These are phyloP conservation scores for Colletotrichum sp. DNA, from an alignment of 2,329 filamentous ascomycete genomes.

Conservation along the genomic window DNA sequence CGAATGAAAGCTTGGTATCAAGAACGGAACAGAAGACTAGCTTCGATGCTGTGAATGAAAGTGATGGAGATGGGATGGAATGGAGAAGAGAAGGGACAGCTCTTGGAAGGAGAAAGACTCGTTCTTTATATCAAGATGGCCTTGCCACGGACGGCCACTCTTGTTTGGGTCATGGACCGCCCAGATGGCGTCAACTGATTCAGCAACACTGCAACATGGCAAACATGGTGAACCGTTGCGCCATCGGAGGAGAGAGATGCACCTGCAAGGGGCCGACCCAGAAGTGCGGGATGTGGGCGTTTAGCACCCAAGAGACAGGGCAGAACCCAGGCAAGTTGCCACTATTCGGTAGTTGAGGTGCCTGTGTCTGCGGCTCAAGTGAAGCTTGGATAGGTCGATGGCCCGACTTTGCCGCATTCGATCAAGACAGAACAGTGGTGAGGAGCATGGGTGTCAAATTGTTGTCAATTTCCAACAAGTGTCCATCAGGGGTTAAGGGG, in stretches of 20 bases:
- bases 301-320: not conserved
- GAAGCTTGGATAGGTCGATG: not conserved
- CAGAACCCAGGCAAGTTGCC: not conserved
- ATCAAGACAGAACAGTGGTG: not conserved
- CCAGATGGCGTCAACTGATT: constrained; percentile 4
- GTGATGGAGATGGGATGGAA: constrained; percentile 3
- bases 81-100: not conserved
- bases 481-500: not conserved
- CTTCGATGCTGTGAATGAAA: constrained; percentile 18
- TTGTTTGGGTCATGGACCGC: not conserved
- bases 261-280: not conserved
- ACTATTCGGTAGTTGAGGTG: constrained; percentile 5
- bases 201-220: not conserved
- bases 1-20: not conserved
- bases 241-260: constrained; percentile 4
- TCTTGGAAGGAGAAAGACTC: not conserved
- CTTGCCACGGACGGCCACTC: not conserved
- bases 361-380: not conserved
- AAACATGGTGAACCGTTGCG: not conserved
- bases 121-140: constrained; percentile 8
- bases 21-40: constrained; percentile 21
- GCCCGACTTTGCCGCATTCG: not conserved
- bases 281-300: constrained; percentile 7
- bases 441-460: not conserved
- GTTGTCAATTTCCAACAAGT: constrained; percentile 9